Base-by-base conservation (phyloP, 805 yeast genomes). In the Yarrowia hollandica region DNA sequence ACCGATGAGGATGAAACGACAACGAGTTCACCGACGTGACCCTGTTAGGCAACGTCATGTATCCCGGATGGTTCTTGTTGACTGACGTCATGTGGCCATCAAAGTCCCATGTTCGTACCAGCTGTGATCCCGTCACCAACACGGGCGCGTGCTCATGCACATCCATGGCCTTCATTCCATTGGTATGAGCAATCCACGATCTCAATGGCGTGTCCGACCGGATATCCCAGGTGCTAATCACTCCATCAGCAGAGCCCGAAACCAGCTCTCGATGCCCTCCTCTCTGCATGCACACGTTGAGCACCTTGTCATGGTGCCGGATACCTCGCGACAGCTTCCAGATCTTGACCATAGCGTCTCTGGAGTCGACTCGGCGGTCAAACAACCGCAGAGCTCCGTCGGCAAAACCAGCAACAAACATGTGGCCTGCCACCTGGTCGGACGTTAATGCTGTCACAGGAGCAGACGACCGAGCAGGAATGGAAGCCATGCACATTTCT, bases 131-230 rank as follows among this genome's bases (percentile, higher is more conserved):
- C 3, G 96, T 86, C 1, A 91, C 92, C 60, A 94, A 81, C 2
- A 94, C 78, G 1, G 99, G 98, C 0, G 98, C 99, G 73, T 94
- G 99, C 67, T 94, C 99, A 72, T 94, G 99, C 5, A 89, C 82
- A 67, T 88, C 86, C 60, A 90, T 78, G 18, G 89, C 79, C 7
- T 94, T 81, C 79, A 82, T 79, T 50, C 75, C 74, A 19, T 62
- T 62, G 0, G 75, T 74, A 15, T 72, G 76, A n/a, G 87, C 86
- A 19, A 74, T 75, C 73, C 85, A 89, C 0, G 83, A 74, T 5
- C 79, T 74, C 2, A 92, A 88, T 0, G 97, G 92, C 9, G 82
- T 82, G 46, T 82, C 80, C 33, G 76, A 69, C 61, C 99, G 77
- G 26, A 94, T 85, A 72, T 94, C 99, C 98, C 98, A 94, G 22